Base-by-base conservation (phyloP, 2,329 filamentous ascomycete species). In the Epichloe hybrida region DNA sequence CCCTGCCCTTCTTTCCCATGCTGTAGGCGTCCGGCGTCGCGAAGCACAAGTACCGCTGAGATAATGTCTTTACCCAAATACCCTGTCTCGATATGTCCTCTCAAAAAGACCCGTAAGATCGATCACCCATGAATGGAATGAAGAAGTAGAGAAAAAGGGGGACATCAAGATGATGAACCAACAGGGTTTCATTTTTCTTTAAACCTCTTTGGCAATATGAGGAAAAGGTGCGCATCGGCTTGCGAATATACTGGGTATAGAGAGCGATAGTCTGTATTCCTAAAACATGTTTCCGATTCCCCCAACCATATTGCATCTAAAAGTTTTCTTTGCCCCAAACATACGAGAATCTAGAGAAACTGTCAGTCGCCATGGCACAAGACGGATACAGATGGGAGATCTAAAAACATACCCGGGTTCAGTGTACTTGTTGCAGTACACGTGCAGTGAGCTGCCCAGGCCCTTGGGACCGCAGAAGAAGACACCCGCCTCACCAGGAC, bases 381-480 rank as follows among this genome's bases (percentile, higher is more conserved):
- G 17, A 17, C 23, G 27, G 21, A 17, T 5, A 3, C 15, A 20
- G 27, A n/a, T 3, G 15, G 6, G 46, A 55, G 55, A 51, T 56
- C 3, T 15, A 47, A 35, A 35, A 15, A 58, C 81, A 73, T 75
- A 86, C 73, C 80, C 86, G 63, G 86, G 85, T 62, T 90, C 86
- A 52, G 83, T 87, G 70, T 91, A 91, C 74, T 88, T 88, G 66
- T 91, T 93, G 68, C 87, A 93, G 69, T 86, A 89, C 54, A 88
- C 77, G 62, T 93, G 87, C 63, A 93, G 67, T 53, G 80, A 72
- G 62, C 83, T 88, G 48, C 87, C 87, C 56, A 91, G 68, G 1
- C 79, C 81, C 70, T 91, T 91, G 36, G 87, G 87, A 0, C 87
- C 87, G 63, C 87, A 93, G 73, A 91, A 93, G 73, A 93, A 88